Evolutionary conservation across 169 alveolate species (phyloP).

Genomic region (Plasmodium cynomolgi): DNA sequence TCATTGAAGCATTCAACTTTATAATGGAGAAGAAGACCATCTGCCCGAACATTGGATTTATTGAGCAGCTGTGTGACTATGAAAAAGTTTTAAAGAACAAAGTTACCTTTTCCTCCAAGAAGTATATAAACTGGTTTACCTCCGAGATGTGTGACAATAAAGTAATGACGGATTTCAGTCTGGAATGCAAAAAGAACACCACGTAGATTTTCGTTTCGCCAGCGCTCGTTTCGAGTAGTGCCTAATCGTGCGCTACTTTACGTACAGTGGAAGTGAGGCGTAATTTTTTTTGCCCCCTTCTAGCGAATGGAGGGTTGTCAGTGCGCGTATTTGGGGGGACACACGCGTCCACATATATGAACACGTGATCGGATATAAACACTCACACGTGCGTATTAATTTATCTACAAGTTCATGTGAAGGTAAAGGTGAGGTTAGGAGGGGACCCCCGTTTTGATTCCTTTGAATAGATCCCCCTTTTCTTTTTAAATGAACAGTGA

Average conservation of each 20-base stretch:
- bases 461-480: neutral
- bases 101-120: slow-evolving; percentile 62
- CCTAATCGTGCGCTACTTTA: neutral
- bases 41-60: slow-evolving; percentile 80
- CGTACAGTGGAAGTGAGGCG: neutral
- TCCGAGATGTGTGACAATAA: slow-evolving; percentile 66
- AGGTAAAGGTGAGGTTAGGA: neutral
- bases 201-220: neutral
- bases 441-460: neutral
- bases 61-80: slow-evolving; percentile 80
- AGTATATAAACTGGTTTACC: slow-evolving; percentile 79
- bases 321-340: neutral
- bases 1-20: slow-evolving; percentile 78
- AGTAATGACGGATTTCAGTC: slow-evolving; percentile 73
- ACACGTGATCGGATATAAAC: too few relatives aligned
- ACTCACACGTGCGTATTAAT: neutral
- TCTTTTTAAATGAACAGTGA: neutral
- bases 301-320: neutral
- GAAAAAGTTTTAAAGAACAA: slow-evolving; percentile 63
- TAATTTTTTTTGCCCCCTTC: neutral
- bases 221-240: neutral
- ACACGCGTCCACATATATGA: neutral
- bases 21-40: slow-evolving; percentile 72
- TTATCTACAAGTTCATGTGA: neutral
- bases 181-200: slow-evolving; percentile 20